Evolutionary conservation across 2,329 filamentous ascomycete species (phyloP), one percentile per base, ranked within the genome.

Genomic region (Leptographium galeiforme): DNA sequence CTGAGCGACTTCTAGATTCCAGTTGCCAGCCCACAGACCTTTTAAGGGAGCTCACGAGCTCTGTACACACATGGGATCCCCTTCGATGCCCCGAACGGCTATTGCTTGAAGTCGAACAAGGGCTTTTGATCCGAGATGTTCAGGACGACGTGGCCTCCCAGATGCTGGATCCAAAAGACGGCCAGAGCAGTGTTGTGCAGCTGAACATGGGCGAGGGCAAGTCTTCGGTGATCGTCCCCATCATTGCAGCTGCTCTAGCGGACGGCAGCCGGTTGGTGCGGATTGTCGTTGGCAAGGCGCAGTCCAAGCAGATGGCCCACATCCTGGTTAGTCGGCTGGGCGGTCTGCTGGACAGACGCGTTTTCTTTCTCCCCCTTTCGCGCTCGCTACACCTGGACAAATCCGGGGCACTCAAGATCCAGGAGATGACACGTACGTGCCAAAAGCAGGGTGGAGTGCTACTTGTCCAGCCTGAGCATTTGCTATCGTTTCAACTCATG

Each of bases 161-260:
- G 19, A 87, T 88, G 77, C 74, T 71, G 2, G 50, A 59, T 4
- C 72, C 73, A 0, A 58, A 61, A 0, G 61, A 61, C 0, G 62
- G 60, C 0, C 33, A 61, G 0, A 85, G 82, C 57, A 63, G 72
- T 0, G 74, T 82, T 0, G 74, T 85, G 68, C 81, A 86, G 59
- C 63, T 87, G 2, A 85, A 85, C 57, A 87, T 87, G 82, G 84
- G 84, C 0, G 76, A 85, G 60, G 84, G 83, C 0, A 87, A 87
- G 57, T 81, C 80, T 0, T 84, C 82, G 0, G 77, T 86, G 1
- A 87, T 89, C 49, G 72, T 84, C 0, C 84, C 83, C 0, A 81
- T 85, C 40, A 75, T 84, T 0, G 76, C 77, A 0, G 66, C 75
- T 0, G 64, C 69, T 0, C 62, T 85, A 0, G 77, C 78, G 0